These are phyloP conservation scores for Conticribra weissflogii DNA, from an alignment of 108 stramenopile genomes.

Conservation along the genomic window DNA sequence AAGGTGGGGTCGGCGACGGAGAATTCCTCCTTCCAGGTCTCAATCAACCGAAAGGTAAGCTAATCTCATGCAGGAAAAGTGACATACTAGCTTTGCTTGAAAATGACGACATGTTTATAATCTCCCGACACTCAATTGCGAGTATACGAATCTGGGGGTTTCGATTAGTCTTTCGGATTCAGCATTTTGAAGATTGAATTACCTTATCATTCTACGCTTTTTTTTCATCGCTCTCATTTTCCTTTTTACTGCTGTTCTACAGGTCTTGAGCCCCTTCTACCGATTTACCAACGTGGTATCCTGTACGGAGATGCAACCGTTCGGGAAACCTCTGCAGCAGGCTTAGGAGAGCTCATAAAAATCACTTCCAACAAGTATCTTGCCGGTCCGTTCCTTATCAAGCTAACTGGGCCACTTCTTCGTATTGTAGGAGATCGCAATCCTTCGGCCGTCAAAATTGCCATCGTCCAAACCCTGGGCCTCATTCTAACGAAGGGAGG, in stretches of 20 bases:
- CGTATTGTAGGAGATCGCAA: constrained; percentile 98
- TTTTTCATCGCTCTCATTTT: constrained; percentile 12
- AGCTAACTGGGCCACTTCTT: constrained; percentile 97
- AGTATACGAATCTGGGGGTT: constrained; percentile 34
- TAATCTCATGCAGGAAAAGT: neutral
- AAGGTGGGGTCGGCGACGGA: constrained; percentile 90
- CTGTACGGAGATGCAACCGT: constrained; percentile 87
- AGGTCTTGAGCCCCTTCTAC: constrained; percentile 96
- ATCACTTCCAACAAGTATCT: constrained; percentile 86
- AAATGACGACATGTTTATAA: constrained; percentile 57
- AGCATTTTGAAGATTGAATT: constrained; percentile 6
- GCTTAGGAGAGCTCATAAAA: constrained; percentile 93
- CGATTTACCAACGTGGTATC: constrained; percentile 95
- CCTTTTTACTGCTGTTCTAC: constrained; percentile 8
- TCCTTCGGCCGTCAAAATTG: constrained; percentile 90
- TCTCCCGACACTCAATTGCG: constrained; percentile 32
- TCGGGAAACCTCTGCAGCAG: constrained; percentile 90
- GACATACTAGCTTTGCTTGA: constrained; percentile 12
- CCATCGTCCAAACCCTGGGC: constrained; percentile 89
- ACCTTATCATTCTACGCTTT: too few species aligned
- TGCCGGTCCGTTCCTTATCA: constrained; percentile 92
- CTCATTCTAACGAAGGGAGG: constrained; percentile 94
- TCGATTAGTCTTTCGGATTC: constrained; percentile 91
- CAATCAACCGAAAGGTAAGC: constrained; percentile 91
- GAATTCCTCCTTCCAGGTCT: constrained; percentile 94